Evolutionary conservation across 2,329 filamentous ascomycete species (phyloP).

Genomic region (Colletotrichum cuscutae): DNA sequence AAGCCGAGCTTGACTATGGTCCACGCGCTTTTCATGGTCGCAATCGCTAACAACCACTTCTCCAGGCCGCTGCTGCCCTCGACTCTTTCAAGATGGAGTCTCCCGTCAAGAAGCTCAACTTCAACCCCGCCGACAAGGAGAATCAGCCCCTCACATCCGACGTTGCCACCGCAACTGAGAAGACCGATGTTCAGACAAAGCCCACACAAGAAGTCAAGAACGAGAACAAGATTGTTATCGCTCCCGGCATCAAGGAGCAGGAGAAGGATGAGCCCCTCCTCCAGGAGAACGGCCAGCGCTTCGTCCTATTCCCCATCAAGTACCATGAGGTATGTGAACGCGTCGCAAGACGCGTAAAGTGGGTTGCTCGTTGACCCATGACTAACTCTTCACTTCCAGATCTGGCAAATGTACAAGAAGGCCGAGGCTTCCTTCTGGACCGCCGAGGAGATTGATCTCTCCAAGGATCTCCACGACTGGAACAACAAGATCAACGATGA

Average conservation of each 20-base stretch:
- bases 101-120: conserved; percentile 89
- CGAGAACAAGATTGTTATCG: conserved; percentile 54
- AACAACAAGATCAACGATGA: conserved; percentile 97
- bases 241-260: conserved; percentile 68
- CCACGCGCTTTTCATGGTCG: conserved; percentile 5
- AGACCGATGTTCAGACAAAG: conserved; percentile 72
- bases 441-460: conserved; percentile 98
- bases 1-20: conserved; percentile 3
- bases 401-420: conserved; percentile 99
- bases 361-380: conserved; percentile 44
- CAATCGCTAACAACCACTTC: conserved; percentile 44
- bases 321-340: conserved; percentile 90
- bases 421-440: conserved; percentile 99
- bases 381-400: conserved; percentile 68
- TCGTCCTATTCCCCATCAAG: conserved; percentile 98
- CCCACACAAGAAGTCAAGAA: conserved; percentile 59
- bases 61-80: conserved; percentile 85
- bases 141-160: conserved; percentile 69
- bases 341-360: conserved; percentile 75
- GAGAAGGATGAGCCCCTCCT: conserved; percentile 91
- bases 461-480: conserved; percentile 99
- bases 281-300: conserved; percentile 94
- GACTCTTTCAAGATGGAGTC: conserved; percentile 93
- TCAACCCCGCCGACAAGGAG: conserved; percentile 81
- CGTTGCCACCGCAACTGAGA: conserved; percentile 62